Percentiles rank a stretch among this genome's conserved stretches.
Evolutionary conservation across 306 rosid species (phyloP).

Genomic region (Trifolium subterraneum): DNA sequence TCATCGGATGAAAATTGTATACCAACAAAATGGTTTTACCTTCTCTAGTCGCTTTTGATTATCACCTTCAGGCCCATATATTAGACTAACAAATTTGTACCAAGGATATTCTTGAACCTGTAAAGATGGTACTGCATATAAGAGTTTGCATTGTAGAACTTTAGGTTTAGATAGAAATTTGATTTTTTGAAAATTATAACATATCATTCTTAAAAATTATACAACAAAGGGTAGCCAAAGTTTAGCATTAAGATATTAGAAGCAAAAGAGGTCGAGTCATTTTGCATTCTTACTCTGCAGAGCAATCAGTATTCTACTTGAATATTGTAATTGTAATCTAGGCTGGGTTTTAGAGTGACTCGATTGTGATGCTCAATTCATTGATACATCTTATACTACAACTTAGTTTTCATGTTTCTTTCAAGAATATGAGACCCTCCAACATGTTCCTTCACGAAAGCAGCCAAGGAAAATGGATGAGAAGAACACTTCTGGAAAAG

Average conservation of each 20-base stretch:
- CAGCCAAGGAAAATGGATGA: constrained; percentile 29
- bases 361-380: constrained; percentile 19
- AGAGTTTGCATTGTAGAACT: constrained; percentile 29
- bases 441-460: constrained; percentile 29
- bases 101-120: constrained; percentile 87
- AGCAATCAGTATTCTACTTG: constrained; percentile 17
- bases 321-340: constrained; percentile 8
- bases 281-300: constrained; percentile 22
- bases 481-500: constrained; percentile 17
- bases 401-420: constrained; percentile 24
- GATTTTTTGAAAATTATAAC: constrained; percentile 5
- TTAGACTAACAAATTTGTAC: constrained; percentile 72
- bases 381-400: constrained; percentile 1
- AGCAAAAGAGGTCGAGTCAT: constrained; percentile 26
- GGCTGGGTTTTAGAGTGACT: neutral
- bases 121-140: constrained; percentile 42
- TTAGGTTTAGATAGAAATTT: constrained; percentile 25
- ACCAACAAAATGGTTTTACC: constrained; percentile 55
- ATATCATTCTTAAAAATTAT: constrained; percentile 36
- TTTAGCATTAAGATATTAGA: neutral
- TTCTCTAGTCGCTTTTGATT: constrained; percentile 83
- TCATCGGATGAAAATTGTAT: constrained; percentile 17
- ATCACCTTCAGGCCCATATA: constrained; percentile 83
- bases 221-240: constrained; percentile 15
- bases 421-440: constrained; percentile 22